Conservation (phyloP, 2,329 filamentous ascomycete species). For the Aspergillus pseudoglaucus region DNA sequence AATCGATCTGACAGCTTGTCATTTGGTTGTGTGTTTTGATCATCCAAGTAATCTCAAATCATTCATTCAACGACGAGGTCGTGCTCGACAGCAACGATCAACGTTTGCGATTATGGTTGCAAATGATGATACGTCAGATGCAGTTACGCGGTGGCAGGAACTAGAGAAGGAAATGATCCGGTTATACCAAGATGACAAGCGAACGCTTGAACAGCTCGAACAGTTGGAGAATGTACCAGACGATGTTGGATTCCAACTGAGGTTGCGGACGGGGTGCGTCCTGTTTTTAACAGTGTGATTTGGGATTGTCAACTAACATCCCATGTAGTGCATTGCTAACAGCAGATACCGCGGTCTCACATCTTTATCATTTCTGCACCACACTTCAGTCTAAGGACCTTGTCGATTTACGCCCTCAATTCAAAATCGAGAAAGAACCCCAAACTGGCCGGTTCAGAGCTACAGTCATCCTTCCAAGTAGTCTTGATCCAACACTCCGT, state of each 20-base stretch:
- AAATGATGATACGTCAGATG: conserved; percentile 23
- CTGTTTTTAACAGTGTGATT: too few species aligned
- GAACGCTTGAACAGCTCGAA: conserved; percentile 43
- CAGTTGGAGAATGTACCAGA: conserved; percentile 46
- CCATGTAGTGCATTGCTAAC: conserved; percentile 59
- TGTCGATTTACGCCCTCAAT: conserved; percentile 62
- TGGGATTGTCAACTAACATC: background rate
- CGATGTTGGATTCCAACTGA: conserved; percentile 1
- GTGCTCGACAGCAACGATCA: conserved; percentile 54
- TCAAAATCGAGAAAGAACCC: conserved; percentile 32
- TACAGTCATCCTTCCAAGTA: conserved; percentile 64
- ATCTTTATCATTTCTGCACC: conserved; percentile 75
- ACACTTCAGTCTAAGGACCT: conserved; percentile 52
- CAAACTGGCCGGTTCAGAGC: conserved; percentile 35
- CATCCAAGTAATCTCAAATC: conserved; percentile 56
- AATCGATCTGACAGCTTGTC: conserved; percentile 57
- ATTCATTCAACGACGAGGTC: conserved; percentile 59
- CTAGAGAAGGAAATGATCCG: conserved; percentile 69
- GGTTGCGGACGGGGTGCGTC: too few species aligned
- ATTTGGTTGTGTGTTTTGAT: conserved; percentile 60
- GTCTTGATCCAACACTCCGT: conserved; percentile 58
- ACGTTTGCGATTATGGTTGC: conserved; percentile 48
- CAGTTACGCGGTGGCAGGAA: conserved; percentile 51
- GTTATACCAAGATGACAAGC: conserved; percentile 60
- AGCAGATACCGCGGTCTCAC: conserved; percentile 65